Evolutionary conservation across 148 eudicot species (phyloP).

Genomic region (Diospyros kaki): DNA sequence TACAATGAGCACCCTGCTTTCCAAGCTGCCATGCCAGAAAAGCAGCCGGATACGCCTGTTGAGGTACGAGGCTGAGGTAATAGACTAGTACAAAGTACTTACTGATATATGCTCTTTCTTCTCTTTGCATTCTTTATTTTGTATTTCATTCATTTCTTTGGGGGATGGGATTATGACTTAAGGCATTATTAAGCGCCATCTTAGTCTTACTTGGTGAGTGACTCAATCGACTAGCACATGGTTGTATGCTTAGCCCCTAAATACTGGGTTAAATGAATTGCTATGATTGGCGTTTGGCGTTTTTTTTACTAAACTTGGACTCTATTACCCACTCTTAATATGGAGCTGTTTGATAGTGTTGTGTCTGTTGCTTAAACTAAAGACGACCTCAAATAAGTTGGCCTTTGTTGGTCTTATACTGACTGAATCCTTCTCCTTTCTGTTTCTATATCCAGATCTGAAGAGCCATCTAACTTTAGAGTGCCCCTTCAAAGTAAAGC

Average conservation of each 20-base stretch:
- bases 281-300: not conserved
- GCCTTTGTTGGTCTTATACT: not conserved
- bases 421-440: not conserved
- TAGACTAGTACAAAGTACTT: not conserved
- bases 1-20: slow-evolving; percentile 62
- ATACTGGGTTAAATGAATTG: slow-evolving; percentile 1
- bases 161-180: not conserved
- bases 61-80: slow-evolving; percentile 9
- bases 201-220: not conserved
- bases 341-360: too few relatives aligned
- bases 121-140: not conserved
- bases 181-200: not conserved
- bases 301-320: not conserved
- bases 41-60: slow-evolving; percentile 56
- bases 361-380: not conserved
- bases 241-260: not conserved
- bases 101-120: not conserved
- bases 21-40: slow-evolving; percentile 60
- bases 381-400: not conserved
- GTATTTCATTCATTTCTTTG: too few relatives aligned
- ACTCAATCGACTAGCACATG: not conserved
- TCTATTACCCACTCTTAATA: too few relatives aligned
- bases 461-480: not conserved
- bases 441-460: not conserved
- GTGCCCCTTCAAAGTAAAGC: not conserved